These are phyloP conservation scores for Solanum sejunctum DNA, from an alignment of 257 asterid species.

Conservation along the genomic window DNA sequence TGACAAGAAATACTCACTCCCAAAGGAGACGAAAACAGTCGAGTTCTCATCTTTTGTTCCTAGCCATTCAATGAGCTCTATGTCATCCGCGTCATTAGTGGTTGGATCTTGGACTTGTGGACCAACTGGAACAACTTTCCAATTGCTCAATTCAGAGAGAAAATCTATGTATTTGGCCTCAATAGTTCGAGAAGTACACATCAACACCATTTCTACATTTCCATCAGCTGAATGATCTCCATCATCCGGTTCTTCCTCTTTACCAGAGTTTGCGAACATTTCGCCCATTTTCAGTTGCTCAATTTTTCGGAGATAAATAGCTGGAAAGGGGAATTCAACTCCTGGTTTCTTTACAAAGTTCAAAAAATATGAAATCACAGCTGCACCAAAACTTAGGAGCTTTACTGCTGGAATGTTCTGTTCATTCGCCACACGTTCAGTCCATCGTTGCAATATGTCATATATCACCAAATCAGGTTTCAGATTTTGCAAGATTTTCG, in stretches of 20 bases:
- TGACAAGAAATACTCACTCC: not conserved
- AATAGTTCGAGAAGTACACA: not conserved
- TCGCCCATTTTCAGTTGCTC: slow-evolving; percentile 1
- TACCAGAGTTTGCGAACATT: not conserved
- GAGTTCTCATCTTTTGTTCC: not conserved
- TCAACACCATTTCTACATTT: not conserved
- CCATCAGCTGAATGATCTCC: not conserved
- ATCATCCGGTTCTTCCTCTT: slow-evolving; percentile 11
- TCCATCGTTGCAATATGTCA: slow-evolving; percentile 27
- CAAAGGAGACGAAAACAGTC: not conserved
- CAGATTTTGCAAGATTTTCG: slow-evolving; percentile 4
- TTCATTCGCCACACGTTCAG: slow-evolving; percentile 1
- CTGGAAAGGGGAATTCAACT: slow-evolving; percentile 22
- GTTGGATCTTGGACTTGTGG: not conserved
- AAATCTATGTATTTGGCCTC: not conserved
- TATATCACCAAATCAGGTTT: slow-evolving; percentile 31
- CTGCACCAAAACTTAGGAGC: slow-evolving; percentile 19
- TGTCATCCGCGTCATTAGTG: not conserved
- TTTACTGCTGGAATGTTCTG: slow-evolving; percentile 9
- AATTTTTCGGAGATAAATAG: not conserved
- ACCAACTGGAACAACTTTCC: not conserved
- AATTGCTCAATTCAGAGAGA: not conserved
- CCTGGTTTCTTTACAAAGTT: not conserved
- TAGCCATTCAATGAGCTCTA: not conserved
- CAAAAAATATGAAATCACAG: slow-evolving; percentile 5